A percentile compares a stretch with the other conserved stretches of the same genome.
phyloP scores from a whole-genome alignment of 257 asterid species.

The Oldenlandia corymbosa region DNA sequence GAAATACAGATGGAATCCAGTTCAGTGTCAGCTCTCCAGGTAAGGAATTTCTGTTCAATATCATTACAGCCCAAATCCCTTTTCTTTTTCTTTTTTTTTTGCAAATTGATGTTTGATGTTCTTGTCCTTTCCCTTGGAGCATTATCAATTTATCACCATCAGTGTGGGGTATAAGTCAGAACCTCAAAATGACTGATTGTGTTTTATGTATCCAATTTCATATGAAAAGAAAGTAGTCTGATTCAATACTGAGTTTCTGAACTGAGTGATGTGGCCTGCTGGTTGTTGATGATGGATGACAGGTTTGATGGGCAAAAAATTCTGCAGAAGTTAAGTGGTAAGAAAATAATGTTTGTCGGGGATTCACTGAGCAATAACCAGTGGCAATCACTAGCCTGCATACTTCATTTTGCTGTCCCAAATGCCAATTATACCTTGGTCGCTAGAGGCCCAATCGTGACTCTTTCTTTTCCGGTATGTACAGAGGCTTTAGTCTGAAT shows the following conservation, averaged over 20 bases:
- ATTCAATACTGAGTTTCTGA: too few species aligned
- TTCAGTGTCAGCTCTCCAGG: constrained; percentile 45
- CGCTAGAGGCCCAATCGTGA: constrained; percentile 24
- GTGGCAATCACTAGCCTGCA: constrained; percentile 66
- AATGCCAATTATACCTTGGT: constrained; percentile 29
- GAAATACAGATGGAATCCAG: constrained; percentile 58
- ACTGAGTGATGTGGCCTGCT: too few species aligned
- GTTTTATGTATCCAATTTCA: neutral
- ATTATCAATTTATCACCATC: too few species aligned
- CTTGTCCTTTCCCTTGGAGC: too few species aligned
- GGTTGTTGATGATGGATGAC: neutral
- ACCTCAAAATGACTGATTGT: neutral
- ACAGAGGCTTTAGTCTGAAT: too few species aligned
- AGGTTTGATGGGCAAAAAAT: constrained; percentile 55
- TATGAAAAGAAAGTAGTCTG: neutral
- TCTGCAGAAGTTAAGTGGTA: constrained; percentile 38
- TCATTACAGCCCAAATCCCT: too few species aligned
- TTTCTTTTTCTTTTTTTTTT: neutral
- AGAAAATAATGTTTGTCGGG: constrained; percentile 57
- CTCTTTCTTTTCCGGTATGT: constrained; percentile 47
- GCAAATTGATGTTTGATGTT: neutral
- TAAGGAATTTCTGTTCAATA: constrained; percentile 13
- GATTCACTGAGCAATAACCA: constrained; percentile 62
- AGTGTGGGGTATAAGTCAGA: neutral
- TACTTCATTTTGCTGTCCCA: constrained; percentile 49